Conservation (phyloP, 139 green algal species). For the Tetradesmus lagerheimii region DNA sequence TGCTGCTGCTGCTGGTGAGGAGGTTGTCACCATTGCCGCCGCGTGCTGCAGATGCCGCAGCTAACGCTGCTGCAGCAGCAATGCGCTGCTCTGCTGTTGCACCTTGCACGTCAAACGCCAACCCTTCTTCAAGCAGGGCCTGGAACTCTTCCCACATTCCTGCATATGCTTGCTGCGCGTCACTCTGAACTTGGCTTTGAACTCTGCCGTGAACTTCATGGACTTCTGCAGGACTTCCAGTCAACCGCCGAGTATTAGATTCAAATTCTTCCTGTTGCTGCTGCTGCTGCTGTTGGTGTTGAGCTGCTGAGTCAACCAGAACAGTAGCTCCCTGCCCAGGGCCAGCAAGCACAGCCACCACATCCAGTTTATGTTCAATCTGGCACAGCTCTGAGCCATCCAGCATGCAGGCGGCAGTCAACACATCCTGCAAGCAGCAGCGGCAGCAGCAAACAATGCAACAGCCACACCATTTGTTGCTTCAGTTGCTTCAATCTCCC, state of each 20-base stretch:
- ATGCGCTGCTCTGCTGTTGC: not conserved
- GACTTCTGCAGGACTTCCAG: not conserved
- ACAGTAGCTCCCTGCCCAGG: constrained; percentile 45
- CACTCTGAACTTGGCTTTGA: not conserved
- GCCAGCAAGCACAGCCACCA: constrained; percentile 1
- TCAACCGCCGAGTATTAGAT: not conserved
- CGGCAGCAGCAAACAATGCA: not conserved
- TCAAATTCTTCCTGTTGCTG: no score
- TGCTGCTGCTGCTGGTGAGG: not conserved
- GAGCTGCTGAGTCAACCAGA: not conserved
- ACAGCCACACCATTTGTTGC: no score
- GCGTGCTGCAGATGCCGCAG: not conserved
- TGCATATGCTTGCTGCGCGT: not conserved
- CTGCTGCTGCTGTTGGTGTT: not conserved
- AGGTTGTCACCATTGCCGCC: not conserved
- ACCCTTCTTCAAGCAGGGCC: not conserved
- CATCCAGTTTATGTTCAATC: not conserved
- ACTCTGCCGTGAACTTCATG: not conserved
- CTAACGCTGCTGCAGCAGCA: not conserved
- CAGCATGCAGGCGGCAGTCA: constrained; percentile 26
- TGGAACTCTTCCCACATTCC: not conserved
- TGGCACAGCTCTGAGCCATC: constrained; percentile 5
- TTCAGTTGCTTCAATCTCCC: no score
- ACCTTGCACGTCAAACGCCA: not conserved
- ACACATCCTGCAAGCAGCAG: not conserved